phyloP scores from a whole-genome alignment of 768 basidiomycete species.

The Termitomyces heimii region DNA sequence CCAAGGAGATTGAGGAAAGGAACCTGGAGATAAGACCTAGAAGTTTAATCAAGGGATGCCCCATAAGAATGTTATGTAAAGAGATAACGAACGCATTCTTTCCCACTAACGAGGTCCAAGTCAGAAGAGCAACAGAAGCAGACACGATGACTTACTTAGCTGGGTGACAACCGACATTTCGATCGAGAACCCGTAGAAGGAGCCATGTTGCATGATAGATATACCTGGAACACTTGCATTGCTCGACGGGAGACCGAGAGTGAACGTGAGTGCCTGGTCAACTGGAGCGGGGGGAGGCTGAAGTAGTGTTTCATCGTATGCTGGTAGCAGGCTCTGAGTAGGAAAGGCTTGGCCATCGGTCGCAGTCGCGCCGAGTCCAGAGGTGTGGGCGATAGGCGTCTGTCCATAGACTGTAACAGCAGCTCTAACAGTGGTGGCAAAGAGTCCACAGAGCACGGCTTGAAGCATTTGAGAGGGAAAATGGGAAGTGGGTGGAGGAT shows the following conservation, averaged over 20 bases:
- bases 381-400: conserved; percentile 19
- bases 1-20: conserved; percentile 64
- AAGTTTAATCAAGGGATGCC: conserved; percentile 11
- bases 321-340: conserved; percentile 31
- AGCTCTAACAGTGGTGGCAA: conserved; percentile 6
- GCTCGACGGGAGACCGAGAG: conserved; percentile 32
- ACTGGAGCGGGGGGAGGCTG: conserved; percentile 43
- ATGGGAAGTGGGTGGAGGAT: not conserved
- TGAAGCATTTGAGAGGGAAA: conserved; percentile 5
- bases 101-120: conserved; percentile 33
- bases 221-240: conserved; percentile 25
- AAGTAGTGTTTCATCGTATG: conserved; percentile 48
- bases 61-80: not conserved
- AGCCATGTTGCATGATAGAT: conserved; percentile 38
- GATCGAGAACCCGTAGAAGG: conserved; percentile 70
- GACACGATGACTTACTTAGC: conserved; percentile 45
- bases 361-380: not conserved
- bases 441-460: conserved; percentile 4
- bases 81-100: conserved; percentile 37
- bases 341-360: conserved; percentile 19
- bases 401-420: conserved; percentile 28
- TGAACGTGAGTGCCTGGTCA: conserved; percentile 37
- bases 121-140: not conserved
- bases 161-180: conserved; percentile 69
- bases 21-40: conserved; percentile 42